Base-by-base conservation (phyloP, 257 asterid species). In the Ilex asprella region DNA sequence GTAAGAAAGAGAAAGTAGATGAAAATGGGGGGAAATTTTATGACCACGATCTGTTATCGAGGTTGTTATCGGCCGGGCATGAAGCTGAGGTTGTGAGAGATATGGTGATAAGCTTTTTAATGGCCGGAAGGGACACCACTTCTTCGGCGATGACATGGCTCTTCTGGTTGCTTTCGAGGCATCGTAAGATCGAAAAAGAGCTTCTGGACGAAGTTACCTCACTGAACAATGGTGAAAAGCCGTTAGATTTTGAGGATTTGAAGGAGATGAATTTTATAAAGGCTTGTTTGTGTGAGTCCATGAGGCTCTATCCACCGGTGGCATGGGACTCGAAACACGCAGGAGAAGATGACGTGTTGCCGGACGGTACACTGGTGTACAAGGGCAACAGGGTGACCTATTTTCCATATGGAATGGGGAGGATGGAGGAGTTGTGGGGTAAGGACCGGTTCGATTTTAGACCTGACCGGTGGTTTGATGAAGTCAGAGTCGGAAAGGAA, bases 251-350 rank as follows among this genome's bases (percentile, higher is more conserved):
- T 39, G 70, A 80, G 0, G 76, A 76, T 2, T 32, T 86, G 70
- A 86, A 75, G 54, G 80, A 69, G 16, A 82, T 84, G 92, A 69
- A 75, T 5, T 74, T 61, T 13, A 14, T 74, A 0, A 76, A 76
- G 52, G 97, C 96, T 0, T 87, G 96, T 41, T 27, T 91, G 35
- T 83, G 86, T 15, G 97, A 91, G 31, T 74, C 89, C 0, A 77
- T 91, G 91, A 73, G 97, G 72, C 93, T 91, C 1, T 91, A 91
- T 55, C 97, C 97, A 2, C 97, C 97, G n/a, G 97, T 91, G 58
- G 96, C 79, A 56, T 91, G 96, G 95, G 97, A 91, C 72, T 88
- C 96, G 0, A 88, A 88, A 57, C 90, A 86, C 46, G 90, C 95
- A 2, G 78, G 62, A 2, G 66, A 54, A 1, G 91, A 82, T 65